Evolutionary conservation across 495 filamentous ascomycete genomes (phyloP).

Genomic region (Jackrogersella multiformis): DNA sequence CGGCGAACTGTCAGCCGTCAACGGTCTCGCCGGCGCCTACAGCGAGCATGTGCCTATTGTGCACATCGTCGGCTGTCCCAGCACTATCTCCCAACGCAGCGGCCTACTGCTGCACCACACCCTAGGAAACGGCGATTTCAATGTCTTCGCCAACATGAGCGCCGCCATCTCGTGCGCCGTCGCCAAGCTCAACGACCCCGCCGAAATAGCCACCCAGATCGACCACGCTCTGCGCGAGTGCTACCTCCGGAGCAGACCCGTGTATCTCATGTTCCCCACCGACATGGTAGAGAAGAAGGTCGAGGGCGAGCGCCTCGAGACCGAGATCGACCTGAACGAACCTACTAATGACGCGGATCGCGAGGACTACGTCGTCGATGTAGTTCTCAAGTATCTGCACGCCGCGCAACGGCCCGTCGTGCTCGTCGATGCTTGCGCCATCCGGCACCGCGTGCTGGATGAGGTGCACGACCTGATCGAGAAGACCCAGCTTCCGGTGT

Average conservation of each 20-base stretch:
- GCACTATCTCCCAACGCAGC: conserved; percentile 65
- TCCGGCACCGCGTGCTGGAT: conserved; percentile 77
- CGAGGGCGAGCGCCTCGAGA: conserved; percentile 72
- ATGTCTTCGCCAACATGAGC: conserved; percentile 85
- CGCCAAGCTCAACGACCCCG: conserved; percentile 72
- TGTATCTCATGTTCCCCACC: conserved; percentile 87
- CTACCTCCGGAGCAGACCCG: conserved; percentile 75
- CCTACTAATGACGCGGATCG: conserved; percentile 73
- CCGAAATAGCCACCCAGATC: conserved; percentile 76
- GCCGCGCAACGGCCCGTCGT: conserved; percentile 81
- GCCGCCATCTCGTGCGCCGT: conserved; percentile 73
- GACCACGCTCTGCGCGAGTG: conserved; percentile 84
- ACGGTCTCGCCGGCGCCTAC: conserved; percentile 76
- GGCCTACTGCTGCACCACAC: conserved; percentile 89
- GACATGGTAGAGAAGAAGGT: conserved; percentile 86
- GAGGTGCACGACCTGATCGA: conserved; percentile 83
- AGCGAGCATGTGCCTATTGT: conserved; percentile 80
- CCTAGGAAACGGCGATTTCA: conserved; percentile 89
- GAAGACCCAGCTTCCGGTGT: conserved; percentile 79
- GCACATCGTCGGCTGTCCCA: conserved; percentile 81
- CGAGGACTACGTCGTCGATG: conserved; percentile 85
- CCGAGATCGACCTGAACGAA: conserved; percentile 70
- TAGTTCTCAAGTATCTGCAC: conserved; percentile 79
- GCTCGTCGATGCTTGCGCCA: conserved; percentile 89
- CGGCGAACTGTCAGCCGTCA: conserved; percentile 79